Percentiles rank a stretch among this genome's conserved stretches.
These are phyloP conservation scores for Periconia sp. DNA, from an alignment of 2,329 filamentous ascomycete species.

Conservation along the genomic window DNA sequence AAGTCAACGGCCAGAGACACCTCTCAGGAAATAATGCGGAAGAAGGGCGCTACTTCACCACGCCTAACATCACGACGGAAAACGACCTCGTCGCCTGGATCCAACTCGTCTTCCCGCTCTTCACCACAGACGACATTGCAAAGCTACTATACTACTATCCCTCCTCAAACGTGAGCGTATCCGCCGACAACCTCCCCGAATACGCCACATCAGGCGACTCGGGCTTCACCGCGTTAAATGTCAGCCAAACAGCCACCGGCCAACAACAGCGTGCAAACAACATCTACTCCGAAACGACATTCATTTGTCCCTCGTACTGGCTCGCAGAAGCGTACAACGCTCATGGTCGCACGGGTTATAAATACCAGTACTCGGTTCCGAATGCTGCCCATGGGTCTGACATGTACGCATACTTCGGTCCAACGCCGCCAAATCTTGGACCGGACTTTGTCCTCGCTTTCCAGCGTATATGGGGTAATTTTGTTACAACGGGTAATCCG, in stretches of 20 bases:
- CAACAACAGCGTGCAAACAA: constrained; percentile 61
- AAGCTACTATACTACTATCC: constrained; percentile 49
- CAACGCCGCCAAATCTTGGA: constrained; percentile 18
- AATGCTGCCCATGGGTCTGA: constrained; percentile 22
- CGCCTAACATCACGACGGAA: constrained; percentile 50
- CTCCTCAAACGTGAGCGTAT: constrained; percentile 33
- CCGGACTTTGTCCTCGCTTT: constrained; percentile 16
- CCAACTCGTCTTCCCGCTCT: constrained; percentile 50
- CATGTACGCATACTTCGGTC: constrained; percentile 21
- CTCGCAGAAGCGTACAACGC: constrained; percentile 54
- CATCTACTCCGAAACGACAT: constrained; percentile 61
- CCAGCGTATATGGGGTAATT: constrained; percentile 21
- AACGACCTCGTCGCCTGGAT: constrained; percentile 51
- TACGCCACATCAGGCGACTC: constrained; percentile 40
- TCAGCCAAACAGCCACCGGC: constrained; percentile 57
- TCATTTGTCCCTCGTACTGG: constrained; percentile 64
- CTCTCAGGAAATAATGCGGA: constrained; percentile 56
- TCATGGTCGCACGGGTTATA: constrained; percentile 13
- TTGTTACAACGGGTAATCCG: constrained; percentile 14
- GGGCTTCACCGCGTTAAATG: constrained; percentile 56
- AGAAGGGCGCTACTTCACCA: constrained; percentile 56
- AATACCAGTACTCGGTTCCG: constrained; percentile 30
- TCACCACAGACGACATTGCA: constrained; percentile 41
- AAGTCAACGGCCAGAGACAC: constrained; percentile 48
- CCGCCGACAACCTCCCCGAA: constrained; percentile 21